Base-by-base conservation (phyloP, 306 rosid genomes). In the Cajanus cajan region DNA sequence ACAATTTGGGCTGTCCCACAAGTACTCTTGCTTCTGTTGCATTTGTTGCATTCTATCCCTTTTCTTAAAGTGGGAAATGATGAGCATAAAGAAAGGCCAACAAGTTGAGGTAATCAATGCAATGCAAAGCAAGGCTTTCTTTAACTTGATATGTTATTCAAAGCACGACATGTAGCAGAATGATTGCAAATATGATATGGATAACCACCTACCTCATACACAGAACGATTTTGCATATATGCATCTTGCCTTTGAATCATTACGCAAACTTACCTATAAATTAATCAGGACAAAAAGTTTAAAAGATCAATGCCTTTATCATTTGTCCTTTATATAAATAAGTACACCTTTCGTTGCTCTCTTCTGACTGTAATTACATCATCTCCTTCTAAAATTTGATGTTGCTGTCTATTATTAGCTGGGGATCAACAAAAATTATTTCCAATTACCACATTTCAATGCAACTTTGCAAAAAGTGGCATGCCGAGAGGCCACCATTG, bases 231-330 rank as follows among this genome's bases (percentile, higher is more conserved):
- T 50, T 33, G 39, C 75, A 67, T 66, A 37, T 24, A 51, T 77
- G 40, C 74, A 36, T 77, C 55, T 51, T 64, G 68, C 57, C 37
- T 78, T 67, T 24, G 51, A 67, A 37, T 40, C 82, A 55, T 28
- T 43, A 44, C 54, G 31, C 68, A 13, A 59, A 59, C 12, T 44
- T 62, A 41, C 25, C 59, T 8, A 58, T 33, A 8, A 61, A 71
- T 14, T 48, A 63, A 71, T 47, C 8, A 36, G 44, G 73, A 79
- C 83, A 71, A 59, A 79, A 61, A 71, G 78, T 47, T 36, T 36
- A 71, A 71, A 79, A 79, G 54, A 79, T 45, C 15, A 57, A 34
- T 16, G 54, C 64, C 64, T 79, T 79, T 79, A 44, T 4, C 55
- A 45, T 58, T 45, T 79, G 78, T 71, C 72, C 43, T 45, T 44